Conservation (phyloP, 2,329 filamentous ascomycete genomes). For the Nannizziopsis arthrosporioides region DNA sequence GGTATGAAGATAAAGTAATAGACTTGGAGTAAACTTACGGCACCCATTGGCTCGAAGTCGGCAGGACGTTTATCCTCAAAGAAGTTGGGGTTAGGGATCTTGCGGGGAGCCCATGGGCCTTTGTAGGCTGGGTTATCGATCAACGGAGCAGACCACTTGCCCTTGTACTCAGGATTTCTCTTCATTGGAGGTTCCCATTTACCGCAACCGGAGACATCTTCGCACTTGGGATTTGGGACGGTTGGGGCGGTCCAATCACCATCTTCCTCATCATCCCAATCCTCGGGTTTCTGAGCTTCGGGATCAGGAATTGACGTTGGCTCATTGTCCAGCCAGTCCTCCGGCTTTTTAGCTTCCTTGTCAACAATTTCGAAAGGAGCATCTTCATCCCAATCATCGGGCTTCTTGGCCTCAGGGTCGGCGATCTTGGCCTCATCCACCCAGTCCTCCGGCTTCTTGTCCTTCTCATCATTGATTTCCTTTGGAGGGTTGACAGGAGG, state of each 20-base stretch:
- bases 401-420: conserved; percentile 89
- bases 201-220: conserved; percentile 84
- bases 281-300: conserved; percentile 92
- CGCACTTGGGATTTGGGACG: conserved; percentile 91
- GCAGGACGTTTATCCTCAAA: conserved; percentile 94
- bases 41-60: conserved; percentile 96
- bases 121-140: conserved; percentile 99
- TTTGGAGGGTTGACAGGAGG: conserved; percentile 86
- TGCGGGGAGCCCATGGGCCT: conserved; percentile 83
- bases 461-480: conserved; percentile 91
- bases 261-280: conserved; percentile 99
- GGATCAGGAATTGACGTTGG: conserved; percentile 74
- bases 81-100: conserved; percentile 94
- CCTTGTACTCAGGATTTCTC: conserved; percentile 95
- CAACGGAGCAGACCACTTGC: conserved; percentile 87
- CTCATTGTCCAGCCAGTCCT: conserved; percentile 93
- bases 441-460: conserved; percentile 91
- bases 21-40: conserved; percentile 49
- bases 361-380: conserved; percentile 94
- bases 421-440: conserved; percentile 84
- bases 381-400: conserved; percentile 98
- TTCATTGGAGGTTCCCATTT: conserved; percentile 84
- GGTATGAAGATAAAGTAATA: conserved; percentile 8
- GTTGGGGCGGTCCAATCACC: conserved; percentile 90
- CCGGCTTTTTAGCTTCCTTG: conserved; percentile 78